Percentiles rank a stretch among this genome's conserved stretches.
phyloP scores from a whole-genome alignment of 495 filamentous ascomycete species.

The Aspergillus biplanus region DNA sequence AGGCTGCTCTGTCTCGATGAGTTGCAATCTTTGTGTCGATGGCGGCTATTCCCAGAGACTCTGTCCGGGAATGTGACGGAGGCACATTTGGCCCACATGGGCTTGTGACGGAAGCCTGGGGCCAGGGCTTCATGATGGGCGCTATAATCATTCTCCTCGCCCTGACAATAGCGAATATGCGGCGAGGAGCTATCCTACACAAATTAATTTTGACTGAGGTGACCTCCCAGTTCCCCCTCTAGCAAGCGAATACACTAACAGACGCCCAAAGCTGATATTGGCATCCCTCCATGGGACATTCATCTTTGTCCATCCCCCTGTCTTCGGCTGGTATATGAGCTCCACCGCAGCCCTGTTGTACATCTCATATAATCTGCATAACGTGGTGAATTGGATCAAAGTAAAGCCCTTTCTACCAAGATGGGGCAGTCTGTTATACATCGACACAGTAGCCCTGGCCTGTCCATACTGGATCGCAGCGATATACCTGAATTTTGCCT shows the following conservation, averaged over 20 bases:
- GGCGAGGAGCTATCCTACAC: slow-evolving; percentile 33
- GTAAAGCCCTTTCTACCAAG: slow-evolving; percentile 44
- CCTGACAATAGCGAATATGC: slow-evolving; percentile 36
- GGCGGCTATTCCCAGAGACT: no score
- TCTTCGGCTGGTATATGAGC: slow-evolving; percentile 50
- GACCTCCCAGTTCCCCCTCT: neutral
- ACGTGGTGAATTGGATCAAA: slow-evolving; percentile 55
- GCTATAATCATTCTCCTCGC: slow-evolving; percentile 33
- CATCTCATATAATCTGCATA: slow-evolving; percentile 48
- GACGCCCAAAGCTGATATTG: slow-evolving; percentile 27
- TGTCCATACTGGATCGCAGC: slow-evolving; percentile 49
- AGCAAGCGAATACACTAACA: neutral
- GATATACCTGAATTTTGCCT: slow-evolving; percentile 51
- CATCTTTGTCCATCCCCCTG: slow-evolving; percentile 40
- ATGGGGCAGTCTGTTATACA: slow-evolving; percentile 36
- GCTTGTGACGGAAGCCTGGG: slow-evolving; percentile 28
- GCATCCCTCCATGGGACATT: slow-evolving; percentile 46
- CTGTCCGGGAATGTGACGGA: no score
- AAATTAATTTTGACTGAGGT: slow-evolving; percentile 40
- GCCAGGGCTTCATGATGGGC: slow-evolving; percentile 38
- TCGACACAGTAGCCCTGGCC: slow-evolving; percentile 39
- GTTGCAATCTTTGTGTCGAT: no score
- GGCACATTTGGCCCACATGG: no score
- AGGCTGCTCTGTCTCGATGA: no score
- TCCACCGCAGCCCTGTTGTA: slow-evolving; percentile 45